Evolutionary conservation across 2,329 filamentous ascomycete species (phyloP).

Genomic region (Xylariaceae sp.): DNA sequence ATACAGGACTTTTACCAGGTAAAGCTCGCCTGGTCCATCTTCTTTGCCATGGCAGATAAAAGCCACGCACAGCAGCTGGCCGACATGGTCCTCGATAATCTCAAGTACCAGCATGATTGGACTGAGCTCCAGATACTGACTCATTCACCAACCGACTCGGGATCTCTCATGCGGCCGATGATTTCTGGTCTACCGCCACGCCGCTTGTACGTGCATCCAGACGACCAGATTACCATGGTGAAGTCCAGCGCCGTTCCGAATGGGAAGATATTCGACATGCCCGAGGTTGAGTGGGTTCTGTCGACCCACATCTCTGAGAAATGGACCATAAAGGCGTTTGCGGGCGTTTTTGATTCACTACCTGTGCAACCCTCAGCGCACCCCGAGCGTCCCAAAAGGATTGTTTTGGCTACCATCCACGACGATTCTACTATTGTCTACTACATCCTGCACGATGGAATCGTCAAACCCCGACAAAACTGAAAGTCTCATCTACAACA

Average conservation of each 20-base stretch:
- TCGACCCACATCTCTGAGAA: conserved; percentile 76
- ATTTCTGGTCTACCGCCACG: conserved; percentile 76
- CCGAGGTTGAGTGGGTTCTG: conserved; percentile 78
- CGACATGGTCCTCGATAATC: conserved; percentile 70
- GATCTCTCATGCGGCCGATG: conserved; percentile 63
- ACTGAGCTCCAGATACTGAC: conserved; percentile 62
- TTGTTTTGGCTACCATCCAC: conserved; percentile 77
- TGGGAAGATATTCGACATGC: conserved; percentile 53
- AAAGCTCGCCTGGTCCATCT: not conserved
- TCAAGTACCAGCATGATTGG: conserved; percentile 80
- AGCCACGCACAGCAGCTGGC: conserved; percentile 53
- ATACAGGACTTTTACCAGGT: not conserved
- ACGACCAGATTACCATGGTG: conserved; percentile 78
- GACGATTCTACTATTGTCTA: conserved; percentile 85
- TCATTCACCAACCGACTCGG: conserved; percentile 45
- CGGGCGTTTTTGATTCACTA: conserved; percentile 72
- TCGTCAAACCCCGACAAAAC: conserved; percentile 86
- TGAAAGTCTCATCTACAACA: conserved; percentile 49
- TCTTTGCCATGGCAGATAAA: conserved; percentile 34
- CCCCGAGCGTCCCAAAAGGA: conserved; percentile 64
- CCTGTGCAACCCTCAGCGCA: conserved; percentile 50
- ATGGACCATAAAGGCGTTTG: conserved; percentile 71
- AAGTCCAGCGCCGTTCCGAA: conserved; percentile 62
- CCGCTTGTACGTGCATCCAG: conserved; percentile 79
- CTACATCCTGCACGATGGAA: conserved; percentile 85